Conservation (phyloP, 306 rosid genomes). For the Castanea crenata region DNA sequence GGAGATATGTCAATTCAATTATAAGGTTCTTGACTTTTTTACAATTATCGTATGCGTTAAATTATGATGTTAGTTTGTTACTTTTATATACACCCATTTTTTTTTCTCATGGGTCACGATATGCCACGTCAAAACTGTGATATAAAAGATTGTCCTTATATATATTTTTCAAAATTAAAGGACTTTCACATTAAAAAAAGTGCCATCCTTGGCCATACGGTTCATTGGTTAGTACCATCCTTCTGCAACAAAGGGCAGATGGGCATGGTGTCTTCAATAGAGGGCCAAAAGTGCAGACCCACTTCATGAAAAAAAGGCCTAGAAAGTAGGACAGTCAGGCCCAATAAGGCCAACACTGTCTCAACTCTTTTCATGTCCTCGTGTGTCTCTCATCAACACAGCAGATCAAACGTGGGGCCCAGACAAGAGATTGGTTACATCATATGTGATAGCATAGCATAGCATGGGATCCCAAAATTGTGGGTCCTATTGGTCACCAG, state of each 20-base stretch:
- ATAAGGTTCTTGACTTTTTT: accelerated
- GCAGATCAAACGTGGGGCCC: conserved; percentile 12
- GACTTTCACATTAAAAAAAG: too few relatives aligned
- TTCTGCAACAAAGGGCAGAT: background rate
- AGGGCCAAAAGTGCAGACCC: background rate
- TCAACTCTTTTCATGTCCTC: background rate
- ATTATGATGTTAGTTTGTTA: accelerated
- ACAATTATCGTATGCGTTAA: too few relatives aligned
- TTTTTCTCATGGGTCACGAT: too few relatives aligned
- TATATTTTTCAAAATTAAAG: too few relatives aligned
- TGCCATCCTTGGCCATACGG: too few relatives aligned
- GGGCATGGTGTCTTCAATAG: background rate
- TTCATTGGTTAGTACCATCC: background rate
- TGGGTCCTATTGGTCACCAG: conserved; percentile 16
- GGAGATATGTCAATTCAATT: accelerated
- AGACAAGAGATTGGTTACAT: background rate
- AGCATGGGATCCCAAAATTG: conserved; percentile 18
- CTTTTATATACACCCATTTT: too few relatives aligned
- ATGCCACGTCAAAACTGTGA: too few relatives aligned
- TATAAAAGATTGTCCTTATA: too few relatives aligned
- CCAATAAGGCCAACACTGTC: background rate
- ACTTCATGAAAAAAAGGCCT: background rate
- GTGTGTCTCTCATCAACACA: background rate
- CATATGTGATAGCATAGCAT: background rate
- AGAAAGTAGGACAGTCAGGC: too few relatives aligned